Base-by-base conservation (phyloP, 1,284 basidiomycete genomes). In the Schizophyllum commune region DNA sequence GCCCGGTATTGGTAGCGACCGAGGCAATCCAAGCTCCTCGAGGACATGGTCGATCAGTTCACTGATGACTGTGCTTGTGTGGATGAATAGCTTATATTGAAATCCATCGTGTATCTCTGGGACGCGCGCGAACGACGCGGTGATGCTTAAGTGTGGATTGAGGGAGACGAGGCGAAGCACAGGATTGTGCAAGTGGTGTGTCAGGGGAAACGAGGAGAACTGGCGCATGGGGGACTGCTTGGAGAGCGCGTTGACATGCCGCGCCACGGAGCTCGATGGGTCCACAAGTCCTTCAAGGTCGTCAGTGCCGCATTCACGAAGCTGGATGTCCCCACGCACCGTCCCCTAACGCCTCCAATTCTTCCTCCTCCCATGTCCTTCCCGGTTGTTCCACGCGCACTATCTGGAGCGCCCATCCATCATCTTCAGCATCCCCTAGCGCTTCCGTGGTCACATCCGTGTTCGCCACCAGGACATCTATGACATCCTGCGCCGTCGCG, bases 61-160 rank as follows among this genome's bases (percentile, higher is more conserved):
- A 22, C 75, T 70, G 1, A 84, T 82, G 11, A 80, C 83, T 54
- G 77, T 80, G 0, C 69, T 72, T 60, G 79, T 77, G 6, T 86
- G 80, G 58, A 91, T 75, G 71, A 85, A 92, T 55, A 83, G 67
- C 59, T 78, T 85, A 77, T 86, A 86, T 65, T 77, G 69, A 67
- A 87, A 91, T 1, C 78, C 85, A 68, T 93, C 91, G 62, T 88
- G 83, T 61, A 94, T 83, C 70, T 92, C 89, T 0, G 89, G 91
- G 20, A 94, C 83, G 60, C 90, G 86, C 53, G 80, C 72, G 70
- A 92, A 92, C 0, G 79, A 72, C 51, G 89, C 68, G 1, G 76
- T 73, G 3, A 88, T 60, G 5, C 78, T 80, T 22, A 92, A 79
- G 15, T 78, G 73, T 2, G 84, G 81, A 70, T 91, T 83, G 4